Conservation (phyloP, 306 rosid genomes). For the Cyclanthera cordifolia region DNA sequence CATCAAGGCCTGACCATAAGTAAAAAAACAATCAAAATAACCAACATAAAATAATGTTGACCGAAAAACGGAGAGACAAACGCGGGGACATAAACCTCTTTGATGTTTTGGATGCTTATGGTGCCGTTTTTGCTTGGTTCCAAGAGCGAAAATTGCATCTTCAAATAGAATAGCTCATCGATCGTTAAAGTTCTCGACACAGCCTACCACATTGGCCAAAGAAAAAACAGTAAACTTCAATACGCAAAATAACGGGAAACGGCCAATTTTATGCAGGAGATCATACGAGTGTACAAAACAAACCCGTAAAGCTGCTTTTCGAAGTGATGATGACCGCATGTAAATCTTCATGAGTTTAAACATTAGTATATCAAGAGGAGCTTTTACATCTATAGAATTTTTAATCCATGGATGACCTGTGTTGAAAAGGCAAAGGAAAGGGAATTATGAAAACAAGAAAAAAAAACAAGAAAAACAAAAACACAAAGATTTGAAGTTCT, state of each 20-base stretch:
- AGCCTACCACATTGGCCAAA: conserved; percentile 43
- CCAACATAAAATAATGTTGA: background rate
- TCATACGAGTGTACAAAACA: conserved; percentile 14
- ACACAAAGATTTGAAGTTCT: too few relatives aligned
- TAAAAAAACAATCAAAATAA: background rate
- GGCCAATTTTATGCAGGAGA: background rate
- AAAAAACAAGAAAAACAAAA: background rate
- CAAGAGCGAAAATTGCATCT: conserved; percentile 60
- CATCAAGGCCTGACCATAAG: conserved; percentile 8
- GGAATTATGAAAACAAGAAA: conserved; percentile 11
- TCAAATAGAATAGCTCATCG: conserved; percentile 56
- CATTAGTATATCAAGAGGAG: conserved; percentile 65
- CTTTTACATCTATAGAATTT: conserved; percentile 42
- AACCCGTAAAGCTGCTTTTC: conserved; percentile 90
- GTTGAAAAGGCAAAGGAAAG: conserved; percentile 21
- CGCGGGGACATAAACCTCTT: conserved; percentile 39
- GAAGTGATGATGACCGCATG: conserved; percentile 79
- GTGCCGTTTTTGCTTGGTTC: conserved; percentile 76
- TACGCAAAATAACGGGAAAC: background rate
- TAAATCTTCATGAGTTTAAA: conserved; percentile 80
- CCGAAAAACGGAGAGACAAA: background rate
- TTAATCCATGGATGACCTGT: conserved; percentile 95
- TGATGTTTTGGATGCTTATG: conserved; percentile 68
- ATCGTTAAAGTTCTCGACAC: conserved; percentile 64
- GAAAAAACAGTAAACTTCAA: conserved; percentile 8